phyloP scores from a whole-genome alignment of 139 green algal species.

The Chlamydomonas schloesseri region DNA sequence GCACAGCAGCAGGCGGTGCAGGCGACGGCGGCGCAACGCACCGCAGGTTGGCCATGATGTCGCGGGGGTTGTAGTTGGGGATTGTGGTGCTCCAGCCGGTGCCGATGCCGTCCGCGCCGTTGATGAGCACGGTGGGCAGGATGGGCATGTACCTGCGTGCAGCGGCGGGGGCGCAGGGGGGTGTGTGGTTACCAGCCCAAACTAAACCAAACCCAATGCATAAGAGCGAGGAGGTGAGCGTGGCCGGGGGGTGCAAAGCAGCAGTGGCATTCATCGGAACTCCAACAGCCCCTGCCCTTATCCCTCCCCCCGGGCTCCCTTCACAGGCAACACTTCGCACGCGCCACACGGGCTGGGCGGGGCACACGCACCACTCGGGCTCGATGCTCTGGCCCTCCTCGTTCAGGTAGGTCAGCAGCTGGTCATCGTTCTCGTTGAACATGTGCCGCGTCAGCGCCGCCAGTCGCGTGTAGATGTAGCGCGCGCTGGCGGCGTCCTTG shows the following conservation, averaged over 20 bases:
- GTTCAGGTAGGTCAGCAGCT: conserved; percentile 92
- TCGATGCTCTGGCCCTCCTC: conserved; percentile 99
- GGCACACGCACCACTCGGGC: conserved; percentile 87
- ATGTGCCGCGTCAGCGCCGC: conserved; percentile 83
- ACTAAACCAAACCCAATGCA: no score
- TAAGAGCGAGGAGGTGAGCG: no score
- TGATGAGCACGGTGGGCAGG: conserved; percentile 91
- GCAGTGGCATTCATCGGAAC: no score
- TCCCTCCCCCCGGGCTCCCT: no score
- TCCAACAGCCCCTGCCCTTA: no score
- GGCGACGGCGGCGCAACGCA: neutral
- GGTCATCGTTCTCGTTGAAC: conserved; percentile 95
- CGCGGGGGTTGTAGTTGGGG: conserved; percentile 97
- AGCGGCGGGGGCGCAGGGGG: no score
- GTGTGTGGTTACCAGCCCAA: no score
- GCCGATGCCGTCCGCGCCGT: conserved; percentile 98
- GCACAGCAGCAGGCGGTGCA: no score
- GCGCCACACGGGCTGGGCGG: no score
- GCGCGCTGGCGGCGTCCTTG: conserved; percentile 94
- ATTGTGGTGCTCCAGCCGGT: conserved; percentile 98
- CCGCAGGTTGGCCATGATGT: conserved; percentile 92
- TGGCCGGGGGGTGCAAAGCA: no score
- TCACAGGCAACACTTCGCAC: no score
- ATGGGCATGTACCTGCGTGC: conserved; percentile 87
- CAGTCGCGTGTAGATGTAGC: conserved; percentile 99